These are phyloP conservation scores for Notholithocarpus densiflorus DNA, from an alignment of 306 rosid species.

Conservation along the genomic window DNA sequence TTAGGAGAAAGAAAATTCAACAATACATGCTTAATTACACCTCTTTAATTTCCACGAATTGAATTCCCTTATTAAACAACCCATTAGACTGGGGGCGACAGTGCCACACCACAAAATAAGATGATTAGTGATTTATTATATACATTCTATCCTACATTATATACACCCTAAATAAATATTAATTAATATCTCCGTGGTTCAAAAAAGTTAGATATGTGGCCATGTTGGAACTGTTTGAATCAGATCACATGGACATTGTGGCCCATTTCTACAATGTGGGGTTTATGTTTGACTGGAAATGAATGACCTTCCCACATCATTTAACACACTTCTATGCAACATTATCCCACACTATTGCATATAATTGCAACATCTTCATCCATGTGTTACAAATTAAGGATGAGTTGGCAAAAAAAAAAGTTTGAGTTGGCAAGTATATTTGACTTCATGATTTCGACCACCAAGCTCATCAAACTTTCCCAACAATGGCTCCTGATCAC, in stretches of 20 bases:
- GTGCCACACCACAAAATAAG: too few species aligned
- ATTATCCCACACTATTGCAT: conserved; percentile 15
- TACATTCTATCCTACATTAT: neutral
- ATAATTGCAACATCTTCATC: conserved; percentile 17
- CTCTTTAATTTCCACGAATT: too few species aligned
- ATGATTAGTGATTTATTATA: neutral
- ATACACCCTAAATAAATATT: neutral
- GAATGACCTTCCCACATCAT: conserved; percentile 8
- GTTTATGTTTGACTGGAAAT: conserved; percentile 26
- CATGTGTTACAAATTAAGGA: conserved; percentile 1
- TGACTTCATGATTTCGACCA: conserved; percentile 33
- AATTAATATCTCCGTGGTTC: neutral
- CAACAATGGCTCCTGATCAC: neutral
- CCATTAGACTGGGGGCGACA: too few species aligned
- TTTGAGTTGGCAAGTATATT: conserved; percentile 31
- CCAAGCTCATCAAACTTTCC: neutral
- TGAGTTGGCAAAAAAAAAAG: conserved; percentile 43
- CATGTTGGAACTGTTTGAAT: neutral
- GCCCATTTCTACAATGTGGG: conserved; percentile 9
- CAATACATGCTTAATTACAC: too few species aligned
- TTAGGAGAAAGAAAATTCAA: neutral
- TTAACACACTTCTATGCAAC: conserved; percentile 9
- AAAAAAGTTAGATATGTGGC: neutral
- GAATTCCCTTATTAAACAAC: too few species aligned
- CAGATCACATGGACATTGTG: neutral